Base-by-base conservation (phyloP, 1,284 basidiomycete genomes). In the Ceratobasidium sp. region DNA sequence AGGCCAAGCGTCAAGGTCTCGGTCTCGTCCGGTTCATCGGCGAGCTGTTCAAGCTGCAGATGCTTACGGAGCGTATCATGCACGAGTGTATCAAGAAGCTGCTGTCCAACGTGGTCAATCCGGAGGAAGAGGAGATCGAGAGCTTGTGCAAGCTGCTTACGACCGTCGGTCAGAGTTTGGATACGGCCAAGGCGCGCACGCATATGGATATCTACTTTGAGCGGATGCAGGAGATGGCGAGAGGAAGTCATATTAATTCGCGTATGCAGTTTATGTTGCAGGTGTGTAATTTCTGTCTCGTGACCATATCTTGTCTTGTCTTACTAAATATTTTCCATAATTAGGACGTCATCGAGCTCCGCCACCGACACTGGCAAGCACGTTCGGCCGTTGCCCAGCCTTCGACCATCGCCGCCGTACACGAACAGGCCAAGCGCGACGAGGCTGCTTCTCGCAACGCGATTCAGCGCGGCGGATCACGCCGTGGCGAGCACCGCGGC, bases 11-110 rank as follows among this genome's bases (percentile, higher is more conserved):
- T 81, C 94, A 95, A 81, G 97, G 97, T 85, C 93, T 99, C 33
- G 97, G 97, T 89, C 91, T 99, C 80, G 95, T 99, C 85, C 95
- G 95, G 85, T 98, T 99, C 87, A 98, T 99, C 81, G 97, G 97
- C 83, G 97, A 99, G 87, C 89, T 99, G 78, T 99, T 97, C 93
- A 98, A 98, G 88, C 89, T 98, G 53, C 93, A 94, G 86, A 97
- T 98, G 95, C 88, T 98, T 76, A 96, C 95, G 63, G 95, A 96
- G 86, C 91, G 94, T 81, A 97, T 97, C 86, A 98, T 99, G 93
- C 94, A 97, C 86, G 93, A 95, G 84, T 99, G n/a, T n/a, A n/a
- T n/a, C n/a, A n/a, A n/a, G n/a, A n/a, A n/a, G n/a, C n/a, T n/a
- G n/a, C n/a, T n/a, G n/a, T n/a, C n/a, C n/a, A n/a, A n/a, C n/a